Percentiles rank a stretch among this genome's conserved stretches.
phyloP scores from a whole-genome alignment of 441 rosid species.

The Arabidopsis lyrata region DNA sequence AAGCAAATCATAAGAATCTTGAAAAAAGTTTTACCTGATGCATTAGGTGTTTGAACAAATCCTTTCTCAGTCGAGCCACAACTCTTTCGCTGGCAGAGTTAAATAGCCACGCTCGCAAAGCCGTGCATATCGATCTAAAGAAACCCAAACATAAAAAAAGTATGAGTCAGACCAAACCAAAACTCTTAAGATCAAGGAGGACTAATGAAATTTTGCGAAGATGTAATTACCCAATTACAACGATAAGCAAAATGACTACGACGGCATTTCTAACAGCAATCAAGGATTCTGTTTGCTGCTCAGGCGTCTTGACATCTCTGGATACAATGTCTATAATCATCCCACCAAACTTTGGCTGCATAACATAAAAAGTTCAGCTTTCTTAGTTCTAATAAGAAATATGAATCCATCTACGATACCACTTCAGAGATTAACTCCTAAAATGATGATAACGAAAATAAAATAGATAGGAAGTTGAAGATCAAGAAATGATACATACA shows the following conservation, averaged over 20 bases:
- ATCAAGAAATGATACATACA: conserved; percentile 47
- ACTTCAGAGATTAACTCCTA: background rate
- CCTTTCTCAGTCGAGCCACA: conserved; percentile 88
- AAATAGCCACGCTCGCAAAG: conserved; percentile 90
- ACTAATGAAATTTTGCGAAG: background rate
- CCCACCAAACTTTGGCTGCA: conserved; percentile 95
- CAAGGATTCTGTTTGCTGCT: conserved; percentile 69
- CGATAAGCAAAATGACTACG: conserved; percentile 67
- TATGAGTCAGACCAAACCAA: background rate
- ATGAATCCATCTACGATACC: background rate
- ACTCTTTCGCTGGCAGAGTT: conserved; percentile 91
- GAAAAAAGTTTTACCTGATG: conserved; percentile 60
- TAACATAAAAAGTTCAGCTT: conserved; percentile 9
- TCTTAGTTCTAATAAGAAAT: background rate
- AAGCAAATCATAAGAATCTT: conserved; percentile 13
- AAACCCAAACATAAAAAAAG: background rate
- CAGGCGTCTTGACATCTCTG: conserved; percentile 65
- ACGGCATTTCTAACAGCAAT: conserved; percentile 75
- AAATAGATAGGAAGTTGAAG: conserved; percentile 1
- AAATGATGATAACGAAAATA: too few relatives aligned
- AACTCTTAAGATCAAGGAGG: conserved; percentile 12
- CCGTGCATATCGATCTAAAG: conserved; percentile 78
- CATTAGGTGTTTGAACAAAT: conserved; percentile 81
- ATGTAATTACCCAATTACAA: conserved; percentile 72
- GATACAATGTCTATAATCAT: conserved; percentile 92